phyloP scores from a whole-genome alignment of 176 grass and related monocot species.

The Zizania latifolia region DNA sequence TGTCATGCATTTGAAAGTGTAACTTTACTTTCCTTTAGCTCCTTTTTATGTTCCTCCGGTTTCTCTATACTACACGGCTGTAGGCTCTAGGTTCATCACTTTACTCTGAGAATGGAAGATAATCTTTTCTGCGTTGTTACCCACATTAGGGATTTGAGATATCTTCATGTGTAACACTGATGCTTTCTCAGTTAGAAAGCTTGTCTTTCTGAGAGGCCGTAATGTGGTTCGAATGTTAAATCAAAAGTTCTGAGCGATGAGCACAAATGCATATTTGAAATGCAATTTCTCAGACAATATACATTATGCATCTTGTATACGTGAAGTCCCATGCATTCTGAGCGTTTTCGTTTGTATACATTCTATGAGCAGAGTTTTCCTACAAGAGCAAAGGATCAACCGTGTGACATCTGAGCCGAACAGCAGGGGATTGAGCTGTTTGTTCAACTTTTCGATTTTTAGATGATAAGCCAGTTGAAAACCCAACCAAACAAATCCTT shows the following conservation, averaged over 20 bases:
- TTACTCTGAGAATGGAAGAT: not conserved
- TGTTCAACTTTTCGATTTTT: no score
- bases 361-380: not conserved
- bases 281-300: not conserved
- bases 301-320: not conserved
- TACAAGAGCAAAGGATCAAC: not conserved
- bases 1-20: not conserved
- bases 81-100: not conserved
- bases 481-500: no score
- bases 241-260: not conserved
- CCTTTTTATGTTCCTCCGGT: no score
- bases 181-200: not conserved
- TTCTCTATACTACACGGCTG: not conserved
- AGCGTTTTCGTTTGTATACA: no score
- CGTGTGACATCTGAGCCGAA: slow-evolving; percentile 34
- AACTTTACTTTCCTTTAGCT: not conserved
- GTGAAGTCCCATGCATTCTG: not conserved
- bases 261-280: not conserved
- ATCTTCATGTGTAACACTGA: not conserved
- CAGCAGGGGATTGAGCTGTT: no score
- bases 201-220: not conserved
- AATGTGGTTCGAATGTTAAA: not conserved
- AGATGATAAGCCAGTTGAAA: no score
- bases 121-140: not conserved
- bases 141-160: not conserved